Evolutionary conservation across 2,329 filamentous ascomycete species (phyloP).

Genomic region (Colletotrichum sp.): DNA sequence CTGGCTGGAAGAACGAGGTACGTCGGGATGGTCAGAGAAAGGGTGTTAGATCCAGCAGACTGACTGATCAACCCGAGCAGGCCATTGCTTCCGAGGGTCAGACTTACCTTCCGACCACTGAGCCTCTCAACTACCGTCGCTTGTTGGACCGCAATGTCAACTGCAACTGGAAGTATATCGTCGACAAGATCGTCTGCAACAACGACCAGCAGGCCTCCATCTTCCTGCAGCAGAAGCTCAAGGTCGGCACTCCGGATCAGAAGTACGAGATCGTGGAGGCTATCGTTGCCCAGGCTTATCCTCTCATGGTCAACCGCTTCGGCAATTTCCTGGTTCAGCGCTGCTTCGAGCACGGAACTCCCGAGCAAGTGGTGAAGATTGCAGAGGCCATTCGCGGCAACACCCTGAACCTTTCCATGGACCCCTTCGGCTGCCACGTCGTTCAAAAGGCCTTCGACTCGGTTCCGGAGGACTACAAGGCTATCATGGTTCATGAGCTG

Average conservation of each 20-base stretch:
- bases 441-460: constrained; percentile 99
- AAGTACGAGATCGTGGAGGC: constrained; percentile 97
- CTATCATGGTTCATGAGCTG: constrained; percentile 97
- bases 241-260: constrained; percentile 91
- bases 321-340: constrained; percentile 98
- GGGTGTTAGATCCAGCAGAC: background rate
- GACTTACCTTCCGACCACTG: constrained; percentile 84
- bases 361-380: constrained; percentile 93
- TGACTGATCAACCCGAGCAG: constrained; percentile 35
- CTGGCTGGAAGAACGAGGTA: constrained; percentile 62
- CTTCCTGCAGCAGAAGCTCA: constrained; percentile 98
- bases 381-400: constrained; percentile 93
- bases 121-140: constrained; percentile 95
- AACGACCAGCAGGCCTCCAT: constrained; percentile 99
- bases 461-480: constrained; percentile 96
- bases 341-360: constrained; percentile 97
- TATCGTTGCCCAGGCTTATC: constrained; percentile 93
- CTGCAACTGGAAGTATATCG: constrained; percentile 99
- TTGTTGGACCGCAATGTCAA: constrained; percentile 94
- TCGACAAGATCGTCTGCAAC: constrained; percentile 99
- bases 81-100: constrained; percentile 60
- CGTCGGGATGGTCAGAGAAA: constrained; percentile 23
- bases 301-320: constrained; percentile 97
- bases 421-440: constrained; percentile 97
- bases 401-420: constrained; percentile 94